These are phyloP conservation scores for Cladosporium sp. DNA, from an alignment of 2,329 filamentous ascomycete genomes.

Conservation along the genomic window DNA sequence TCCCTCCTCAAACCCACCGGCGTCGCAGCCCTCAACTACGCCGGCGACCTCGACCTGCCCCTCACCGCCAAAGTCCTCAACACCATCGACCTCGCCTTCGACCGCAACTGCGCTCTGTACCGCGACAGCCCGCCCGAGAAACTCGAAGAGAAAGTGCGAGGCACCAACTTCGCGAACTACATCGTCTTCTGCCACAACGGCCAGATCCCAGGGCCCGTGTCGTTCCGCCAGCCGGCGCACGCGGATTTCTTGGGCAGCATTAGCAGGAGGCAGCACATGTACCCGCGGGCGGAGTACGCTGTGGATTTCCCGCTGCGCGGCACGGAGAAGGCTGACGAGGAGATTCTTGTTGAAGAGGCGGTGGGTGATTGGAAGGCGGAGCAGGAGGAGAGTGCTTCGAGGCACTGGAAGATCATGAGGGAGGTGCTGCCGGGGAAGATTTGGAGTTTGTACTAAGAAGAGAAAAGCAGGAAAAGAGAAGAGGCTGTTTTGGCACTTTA, in stretches of 20 bases:
- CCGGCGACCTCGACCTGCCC: constrained; percentile 78
- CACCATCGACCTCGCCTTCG: constrained; percentile 81
- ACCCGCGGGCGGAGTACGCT: constrained; percentile 71
- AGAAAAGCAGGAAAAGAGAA: neutral
- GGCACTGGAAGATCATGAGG: constrained; percentile 93
- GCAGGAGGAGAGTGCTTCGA: constrained; percentile 74
- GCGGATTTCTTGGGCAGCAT: constrained; percentile 73
- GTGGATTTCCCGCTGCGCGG: constrained; percentile 41
- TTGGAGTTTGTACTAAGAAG: constrained; percentile 81
- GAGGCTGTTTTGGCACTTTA: neutral
- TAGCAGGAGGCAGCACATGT: constrained; percentile 68
- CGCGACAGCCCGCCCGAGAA: constrained; percentile 67
- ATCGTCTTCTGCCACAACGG: constrained; percentile 88
- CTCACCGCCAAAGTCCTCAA: constrained; percentile 76
- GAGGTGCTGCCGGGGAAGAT: constrained; percentile 73
- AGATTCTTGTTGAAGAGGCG: constrained; percentile 63
- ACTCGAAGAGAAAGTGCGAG: neutral
- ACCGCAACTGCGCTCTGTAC: constrained; percentile 81
- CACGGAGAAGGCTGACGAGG: constrained; percentile 42
- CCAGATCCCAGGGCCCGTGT: constrained; percentile 54
- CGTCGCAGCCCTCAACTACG: constrained; percentile 93
- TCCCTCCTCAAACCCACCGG: constrained; percentile 74
- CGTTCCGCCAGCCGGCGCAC: constrained; percentile 66
- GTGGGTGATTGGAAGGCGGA: constrained; percentile 68
- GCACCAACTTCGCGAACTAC: constrained; percentile 79